Evolutionary conservation across 345 rosid genomes (phyloP), one percentile per base, ranked within the genome.

Genomic region (Eucalyptus decipiens): DNA sequence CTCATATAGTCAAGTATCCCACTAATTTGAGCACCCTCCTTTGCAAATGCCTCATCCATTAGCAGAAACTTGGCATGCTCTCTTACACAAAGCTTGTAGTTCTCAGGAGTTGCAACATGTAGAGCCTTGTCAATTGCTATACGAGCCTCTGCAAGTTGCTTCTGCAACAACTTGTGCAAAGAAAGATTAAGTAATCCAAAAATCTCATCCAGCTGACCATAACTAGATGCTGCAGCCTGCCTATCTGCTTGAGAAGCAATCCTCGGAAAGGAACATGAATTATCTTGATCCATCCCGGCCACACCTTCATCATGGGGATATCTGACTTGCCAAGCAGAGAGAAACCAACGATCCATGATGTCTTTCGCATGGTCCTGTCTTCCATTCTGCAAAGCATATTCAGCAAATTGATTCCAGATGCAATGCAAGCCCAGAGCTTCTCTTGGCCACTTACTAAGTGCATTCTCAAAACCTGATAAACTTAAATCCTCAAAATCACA

Each of bases 381-480:
- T 90, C 95, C 96, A 87, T 89, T 92, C 86, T 89, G 95, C 52
- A 96, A 92, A 86, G 95, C 95, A 93, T 72, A 91, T 92, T 96
- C 98, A 81, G 95, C 95, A 89, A 95, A 98, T 91, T 98, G 99
- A 92, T 98, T 97, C 99, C 99, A 98, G 86, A 96, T 92, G 89
- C 96, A 96, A 28, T 97, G 96, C 85, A 91, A 92, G 88, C 98
- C 96, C 47, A 95, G 94, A 69, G 87, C 92, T 89, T 92, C 97
- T 91, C 91, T 93, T 12, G 97, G 96, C 95, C 97, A 94, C 88
- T 92, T 93, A 91, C 87, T 83, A 50, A 97, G 94, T 90, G 92
- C 95, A 89, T 95, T 95, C 92, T 95, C 97, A 91, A 95, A 98
- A 90, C 94, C 96, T 52, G 90, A 86, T 58, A 90, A 92, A 89